Evolutionary conservation across 2,329 filamentous ascomycete species (phyloP), one percentile per base, ranked within the genome.

Genomic region (Botryotinia convoluta): DNA sequence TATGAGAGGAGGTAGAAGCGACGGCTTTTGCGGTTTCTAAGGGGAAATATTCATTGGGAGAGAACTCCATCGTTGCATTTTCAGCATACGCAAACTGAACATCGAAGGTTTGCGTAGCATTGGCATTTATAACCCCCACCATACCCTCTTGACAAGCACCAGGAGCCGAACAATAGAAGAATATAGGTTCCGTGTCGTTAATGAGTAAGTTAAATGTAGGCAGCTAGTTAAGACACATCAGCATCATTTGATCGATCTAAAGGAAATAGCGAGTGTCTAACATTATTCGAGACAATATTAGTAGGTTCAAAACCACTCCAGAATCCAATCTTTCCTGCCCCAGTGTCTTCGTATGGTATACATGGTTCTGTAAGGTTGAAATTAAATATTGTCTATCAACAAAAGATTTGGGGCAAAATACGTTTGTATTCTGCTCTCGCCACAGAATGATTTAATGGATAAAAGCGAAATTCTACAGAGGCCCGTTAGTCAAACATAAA

Each of bases 91-190:
- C 77, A 37, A 85, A 82, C 79, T 90, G 88, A 10, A 81, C 77
- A 12, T 84, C 82, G 59, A 87, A 83, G 0, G 85, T 86, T 72
- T 84, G 82, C 0, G 84, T 87, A 9, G 80, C 71, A 76, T 88
- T 90, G 10, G 90, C 87, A 78, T 95, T 95, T 77, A 95, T 91
- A 1, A 88, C 91, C 4, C 92, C 92, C 26, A 95, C 87, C 92
- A 95, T 95, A 35, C 88, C 86, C 61, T 91, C 86, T 4, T 85
- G 84, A 78, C 93, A 95, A 2, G 91, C 92, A 0, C 84, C 86
- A 0, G 88, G 86, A 0, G 91, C 91, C 0, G 90, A 88, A 75
- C 91, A 93, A 80, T 93, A 93, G 81, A 88, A 92, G 80, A 91
- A 92, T 26, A 90, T 86, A 0, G 91, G 90, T 35, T 87, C 81